Conservation (phyloP, 2,329 filamentous ascomycete species). For the Colletotrichum horii region DNA sequence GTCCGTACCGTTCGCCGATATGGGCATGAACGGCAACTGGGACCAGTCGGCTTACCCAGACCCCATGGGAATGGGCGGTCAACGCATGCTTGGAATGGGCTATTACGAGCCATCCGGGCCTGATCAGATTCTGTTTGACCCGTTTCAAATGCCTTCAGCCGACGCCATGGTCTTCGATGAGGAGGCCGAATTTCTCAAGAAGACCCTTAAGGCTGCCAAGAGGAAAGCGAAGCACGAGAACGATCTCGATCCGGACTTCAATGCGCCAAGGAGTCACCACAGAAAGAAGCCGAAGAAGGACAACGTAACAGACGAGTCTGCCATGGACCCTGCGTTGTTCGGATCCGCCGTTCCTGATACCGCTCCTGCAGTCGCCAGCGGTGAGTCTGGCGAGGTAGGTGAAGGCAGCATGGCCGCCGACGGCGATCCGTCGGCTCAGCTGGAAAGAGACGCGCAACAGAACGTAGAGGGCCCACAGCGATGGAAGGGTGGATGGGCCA, state of each 20-base stretch:
- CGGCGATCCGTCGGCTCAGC: conserved; percentile 18
- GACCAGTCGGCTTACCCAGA: conserved; percentile 52
- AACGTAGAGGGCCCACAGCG: neutral
- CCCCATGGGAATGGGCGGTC: conserved; percentile 49
- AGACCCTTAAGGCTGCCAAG: conserved; percentile 58
- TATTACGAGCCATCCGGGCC: conserved; percentile 65
- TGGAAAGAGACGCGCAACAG: neutral
- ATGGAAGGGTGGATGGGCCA: neutral
- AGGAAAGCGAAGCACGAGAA: conserved; percentile 57
- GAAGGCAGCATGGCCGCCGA: conserved; percentile 25
- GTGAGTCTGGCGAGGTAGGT: neutral
- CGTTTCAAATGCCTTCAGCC: conserved; percentile 57
- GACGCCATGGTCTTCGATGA: conserved; percentile 48
- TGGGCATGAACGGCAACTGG: conserved; percentile 33
- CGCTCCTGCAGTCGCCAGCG: neutral
- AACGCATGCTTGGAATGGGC: conserved; percentile 61
- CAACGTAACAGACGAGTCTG: conserved; percentile 29
- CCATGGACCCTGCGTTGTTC: conserved; percentile 60
- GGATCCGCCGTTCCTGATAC: conserved; percentile 17
- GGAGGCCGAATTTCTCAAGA: conserved; percentile 60
- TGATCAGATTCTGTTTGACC: conserved; percentile 65
- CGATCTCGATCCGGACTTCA: conserved; percentile 61
- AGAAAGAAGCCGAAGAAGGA: conserved; percentile 46
- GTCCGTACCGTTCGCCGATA: conserved; percentile 24
- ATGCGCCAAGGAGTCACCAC: conserved; percentile 42